These are phyloP conservation scores for Tricholoma furcatifolium DNA, from an alignment of 768 basidiomycete genomes.

Conservation along the genomic window DNA sequence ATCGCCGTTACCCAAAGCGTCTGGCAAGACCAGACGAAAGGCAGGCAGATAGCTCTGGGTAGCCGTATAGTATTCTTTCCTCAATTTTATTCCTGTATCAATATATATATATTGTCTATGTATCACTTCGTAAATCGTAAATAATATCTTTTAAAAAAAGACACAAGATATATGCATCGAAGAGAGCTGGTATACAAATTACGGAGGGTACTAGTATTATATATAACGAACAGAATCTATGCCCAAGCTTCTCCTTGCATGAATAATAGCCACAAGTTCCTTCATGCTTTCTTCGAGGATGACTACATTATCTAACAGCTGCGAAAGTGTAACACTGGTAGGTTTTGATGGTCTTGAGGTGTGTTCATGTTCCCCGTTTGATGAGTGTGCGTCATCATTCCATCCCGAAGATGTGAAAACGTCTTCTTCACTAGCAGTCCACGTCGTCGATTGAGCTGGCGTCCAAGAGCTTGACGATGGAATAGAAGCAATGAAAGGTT, in stretches of 20 bases:
- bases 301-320: slow-evolving; percentile 89
- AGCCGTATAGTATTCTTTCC: not conserved
- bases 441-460: slow-evolving; percentile 47
- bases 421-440: slow-evolving; percentile 67
- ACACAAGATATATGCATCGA: too few relatives aligned
- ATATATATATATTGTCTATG: slow-evolving; percentile 1
- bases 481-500: slow-evolving; percentile 63
- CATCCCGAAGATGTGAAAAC: slow-evolving; percentile 53
- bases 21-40: slow-evolving; percentile 21
- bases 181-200: not conserved
- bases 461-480: slow-evolving; percentile 67
- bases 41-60: slow-evolving; percentile 26
- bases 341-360: slow-evolving; percentile 27
- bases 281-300: slow-evolving; percentile 95
- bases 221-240: slow-evolving; percentile 81
- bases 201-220: slow-evolving; percentile 30
- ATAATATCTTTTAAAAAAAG: not conserved
- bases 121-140: slow-evolving; percentile 1
- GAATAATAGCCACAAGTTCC: slow-evolving; percentile 83
- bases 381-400: slow-evolving; percentile 19
- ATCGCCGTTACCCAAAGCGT: slow-evolving; percentile 21
- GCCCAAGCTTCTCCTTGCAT: slow-evolving; percentile 79
- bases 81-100: slow-evolving; percentile 3
- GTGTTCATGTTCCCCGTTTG: slow-evolving; percentile 27
- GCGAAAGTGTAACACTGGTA: slow-evolving; percentile 69